Evolutionary conservation across 192 early-diverging fungal genomes (phyloP).

Genomic region (Gonapodya sp.): DNA sequence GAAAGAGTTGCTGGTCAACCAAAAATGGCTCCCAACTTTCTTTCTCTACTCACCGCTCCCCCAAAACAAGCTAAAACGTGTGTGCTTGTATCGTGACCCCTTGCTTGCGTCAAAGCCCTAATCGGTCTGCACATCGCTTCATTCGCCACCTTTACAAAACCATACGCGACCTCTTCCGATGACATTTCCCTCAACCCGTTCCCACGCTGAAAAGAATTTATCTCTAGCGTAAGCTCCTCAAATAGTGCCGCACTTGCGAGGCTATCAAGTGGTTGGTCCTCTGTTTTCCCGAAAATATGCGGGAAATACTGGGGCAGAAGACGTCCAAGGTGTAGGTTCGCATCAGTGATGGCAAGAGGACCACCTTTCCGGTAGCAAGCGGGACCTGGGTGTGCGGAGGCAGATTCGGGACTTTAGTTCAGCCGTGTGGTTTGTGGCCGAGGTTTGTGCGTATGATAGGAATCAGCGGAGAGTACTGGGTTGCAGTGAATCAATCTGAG

Average conservation of each 20-base stretch:
- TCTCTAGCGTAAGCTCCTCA: conserved; percentile 44
- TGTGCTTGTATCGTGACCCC: conserved; percentile 74
- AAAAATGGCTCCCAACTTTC: no score
- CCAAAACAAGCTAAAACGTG: conserved; percentile 90
- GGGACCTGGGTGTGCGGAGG: conserved; percentile 88
- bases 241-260: conserved; percentile 55
- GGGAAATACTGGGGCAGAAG: conserved; percentile 82
- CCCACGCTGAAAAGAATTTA: conserved; percentile 38
- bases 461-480: neutral
- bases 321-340: conserved; percentile 82
- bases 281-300: conserved; percentile 81
- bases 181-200: conserved; percentile 32
- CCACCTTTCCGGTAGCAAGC: conserved; percentile 94
- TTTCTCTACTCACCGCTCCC: conserved; percentile 59
- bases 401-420: conserved; percentile 53
- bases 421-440: neutral
- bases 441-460: neutral
- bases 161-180: conserved; percentile 81
- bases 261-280: conserved; percentile 69
- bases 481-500: conserved; percentile 8
- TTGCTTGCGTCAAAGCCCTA: conserved; percentile 81
- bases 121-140: conserved; percentile 96
- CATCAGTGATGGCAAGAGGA: conserved; percentile 86
- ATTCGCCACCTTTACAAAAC: conserved; percentile 92
- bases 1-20: no score